Percentiles rank a stretch among this genome's conserved stretches.
phyloP scores from a whole-genome alignment of 805 yeast genomes.

The Teunomyces kruisii region DNA sequence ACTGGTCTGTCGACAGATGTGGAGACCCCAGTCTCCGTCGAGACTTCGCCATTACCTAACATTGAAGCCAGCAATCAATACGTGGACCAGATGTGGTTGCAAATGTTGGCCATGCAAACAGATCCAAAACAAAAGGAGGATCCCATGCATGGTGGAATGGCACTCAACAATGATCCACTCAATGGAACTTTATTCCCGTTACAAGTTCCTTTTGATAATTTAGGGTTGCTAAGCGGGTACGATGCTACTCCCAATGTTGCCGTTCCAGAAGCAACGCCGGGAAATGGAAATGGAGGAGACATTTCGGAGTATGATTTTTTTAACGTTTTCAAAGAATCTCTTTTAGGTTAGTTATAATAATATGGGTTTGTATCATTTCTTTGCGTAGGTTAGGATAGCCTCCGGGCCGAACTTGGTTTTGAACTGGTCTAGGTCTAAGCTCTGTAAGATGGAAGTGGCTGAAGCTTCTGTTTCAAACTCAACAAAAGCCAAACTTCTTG shows the following conservation, averaged over 20 bases:
- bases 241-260: neutral
- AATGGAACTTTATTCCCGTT: neutral
- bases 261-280: neutral
- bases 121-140: constrained; percentile 1
- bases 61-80: constrained; percentile 5
- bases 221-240: neutral
- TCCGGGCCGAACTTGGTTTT: constrained; percentile 18
- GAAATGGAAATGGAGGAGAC: neutral
- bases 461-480: constrained; percentile 62
- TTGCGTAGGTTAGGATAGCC: constrained; percentile 33
- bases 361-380: constrained; percentile 15
- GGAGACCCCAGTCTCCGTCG: neutral
- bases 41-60: neutral
- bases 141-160: neutral
- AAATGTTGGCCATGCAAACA: constrained; percentile 10
- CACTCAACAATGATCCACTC: neutral
- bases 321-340: neutral
- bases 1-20: neutral
- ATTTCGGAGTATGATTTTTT: constrained; percentile 1
- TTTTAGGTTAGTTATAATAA: neutral
- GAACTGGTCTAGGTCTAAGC: constrained; percentile 8
- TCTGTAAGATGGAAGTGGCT: constrained; percentile 41
- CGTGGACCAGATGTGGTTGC: constrained; percentile 13
- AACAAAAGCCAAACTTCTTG: constrained; percentile 73
- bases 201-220: neutral